phyloP scores from a whole-genome alignment of 306 rosid species.

The Hylodesmum podocarpum region DNA sequence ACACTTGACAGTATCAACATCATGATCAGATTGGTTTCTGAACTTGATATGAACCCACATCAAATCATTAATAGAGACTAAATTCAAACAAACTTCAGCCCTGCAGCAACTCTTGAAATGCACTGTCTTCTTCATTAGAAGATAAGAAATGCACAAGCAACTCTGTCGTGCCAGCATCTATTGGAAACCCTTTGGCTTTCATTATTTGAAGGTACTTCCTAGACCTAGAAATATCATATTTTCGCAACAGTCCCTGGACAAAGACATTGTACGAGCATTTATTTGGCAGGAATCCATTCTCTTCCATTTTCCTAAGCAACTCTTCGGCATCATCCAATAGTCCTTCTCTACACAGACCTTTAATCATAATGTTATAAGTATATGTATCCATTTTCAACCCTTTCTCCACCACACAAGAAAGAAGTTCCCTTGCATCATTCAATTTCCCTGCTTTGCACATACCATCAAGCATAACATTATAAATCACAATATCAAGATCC shows the following conservation, averaged over 20 bases:
- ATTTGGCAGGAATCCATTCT: conserved; percentile 26
- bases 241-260: conserved; percentile 36
- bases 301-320: conserved; percentile 35
- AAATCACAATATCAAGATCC: conserved; percentile 32
- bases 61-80: background rate
- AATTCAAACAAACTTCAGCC: conserved; percentile 10
- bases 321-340: conserved; percentile 33
- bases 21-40: background rate
- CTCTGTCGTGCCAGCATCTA: conserved; percentile 27
- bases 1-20: background rate
- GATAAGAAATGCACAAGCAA: conserved; percentile 15
- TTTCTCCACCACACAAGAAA: conserved; percentile 9
- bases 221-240: conserved; percentile 23
- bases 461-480: conserved; percentile 36
- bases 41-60: background rate
- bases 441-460: conserved; percentile 30
- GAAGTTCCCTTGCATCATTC: conserved; percentile 28
- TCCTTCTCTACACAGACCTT: conserved; percentile 38
- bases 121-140: conserved; percentile 3
- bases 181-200: conserved; percentile 16
- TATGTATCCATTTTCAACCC: conserved; percentile 31
- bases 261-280: conserved; percentile 29
- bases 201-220: conserved; percentile 29
- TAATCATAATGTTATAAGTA: conserved; percentile 38
- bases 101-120: conserved; percentile 25